A percentile compares a stretch with the other conserved stretches of the same genome.
Evolutionary conservation across 2,329 filamentous ascomycete genomes (phyloP).

Genomic region (Colletotrichum tamarilloi): DNA sequence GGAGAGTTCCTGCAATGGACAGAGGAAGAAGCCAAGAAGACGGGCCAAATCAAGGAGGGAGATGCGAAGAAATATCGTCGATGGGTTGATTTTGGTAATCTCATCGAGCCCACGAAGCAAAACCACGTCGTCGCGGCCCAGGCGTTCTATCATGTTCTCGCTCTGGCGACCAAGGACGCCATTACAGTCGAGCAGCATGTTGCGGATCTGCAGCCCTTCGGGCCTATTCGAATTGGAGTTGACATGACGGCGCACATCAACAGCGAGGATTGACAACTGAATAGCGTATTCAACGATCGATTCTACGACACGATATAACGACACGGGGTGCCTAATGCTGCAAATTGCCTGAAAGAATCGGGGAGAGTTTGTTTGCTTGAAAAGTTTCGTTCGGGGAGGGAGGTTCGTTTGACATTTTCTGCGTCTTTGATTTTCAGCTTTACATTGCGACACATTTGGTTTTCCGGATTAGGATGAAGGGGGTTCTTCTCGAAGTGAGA

Average conservation of each 20-base stretch:
- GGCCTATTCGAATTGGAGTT: slow-evolving; percentile 57
- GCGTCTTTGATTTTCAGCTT: slow-evolving; percentile 1
- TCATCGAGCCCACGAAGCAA: slow-evolving; percentile 69
- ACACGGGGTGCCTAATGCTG: not conserved
- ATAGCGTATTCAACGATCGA: not conserved
- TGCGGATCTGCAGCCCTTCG: slow-evolving; percentile 53
- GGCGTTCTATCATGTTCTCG: slow-evolving; percentile 79
- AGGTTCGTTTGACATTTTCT: not conserved
- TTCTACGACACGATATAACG: not conserved
- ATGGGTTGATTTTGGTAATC: slow-evolving; percentile 74
- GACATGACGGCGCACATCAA: slow-evolving; percentile 18
- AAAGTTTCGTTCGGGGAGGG: not conserved
- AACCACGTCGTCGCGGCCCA: slow-evolving; percentile 76
- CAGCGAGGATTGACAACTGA: not conserved
- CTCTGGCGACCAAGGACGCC: slow-evolving; percentile 73
- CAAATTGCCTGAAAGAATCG: not conserved
- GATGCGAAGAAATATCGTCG: slow-evolving; percentile 45
- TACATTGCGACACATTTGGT: not conserved
- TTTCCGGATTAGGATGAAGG: not conserved
- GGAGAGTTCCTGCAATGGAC: slow-evolving; percentile 59
- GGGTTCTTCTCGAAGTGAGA: not conserved
- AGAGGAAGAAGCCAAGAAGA: slow-evolving; percentile 47
- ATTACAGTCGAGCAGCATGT: slow-evolving; percentile 72
- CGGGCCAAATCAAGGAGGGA: slow-evolving; percentile 42
- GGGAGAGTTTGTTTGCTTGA: slow-evolving; percentile 2